Evolutionary conservation across 441 rosid species (phyloP), one percentile per base, ranked within the genome.

Genomic region (Theobroma grandiflorum): DNA sequence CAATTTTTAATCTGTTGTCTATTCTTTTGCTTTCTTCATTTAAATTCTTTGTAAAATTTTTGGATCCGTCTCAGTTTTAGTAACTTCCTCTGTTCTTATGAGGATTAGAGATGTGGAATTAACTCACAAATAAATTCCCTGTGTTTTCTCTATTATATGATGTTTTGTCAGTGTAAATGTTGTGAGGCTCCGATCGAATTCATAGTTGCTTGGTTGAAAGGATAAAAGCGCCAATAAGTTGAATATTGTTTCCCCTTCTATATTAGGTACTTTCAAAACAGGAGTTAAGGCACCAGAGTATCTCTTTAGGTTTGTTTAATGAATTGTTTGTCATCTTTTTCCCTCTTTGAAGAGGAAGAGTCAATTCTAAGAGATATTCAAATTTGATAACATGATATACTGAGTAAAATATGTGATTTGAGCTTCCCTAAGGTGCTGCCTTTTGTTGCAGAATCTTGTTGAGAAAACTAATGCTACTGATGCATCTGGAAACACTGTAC

Each of bases 401-500:
- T 7, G 43, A 61, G 50, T 26, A 64, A 50, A 52, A 50, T n/a
- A 38, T 45, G 58, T 49, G 45, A 72, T 47, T 38, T n/a, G 49
- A 72, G 11, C 49, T 53, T 58, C 52, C 42, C 67, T 74, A 26
- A 74, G 55, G 5, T 87, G 61, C 78, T 75, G 49, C 72, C 67
- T 83, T 74, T 33, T 63, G 35, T 40, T 87, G 89, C 89, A 97
- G 99, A 87, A 86, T 85, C 90, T 92, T 38, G 86, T 97, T 4
- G 72, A 91, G 91, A 92, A 88, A 89, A 95, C 96, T 40, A 97
- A 95, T 80, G 98, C 98, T 14, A 95, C 76, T 55, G 99, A 95
- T 90, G 98, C 98, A 78, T 97, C 99, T 31, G 99, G 99, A 79
- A 97, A 97, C 86, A 67, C 81, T 61, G 89, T 97, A 52, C 77